Base-by-base conservation (phyloP, 805 yeast genomes). In the Suhomyces kilbournensis region DNA sequence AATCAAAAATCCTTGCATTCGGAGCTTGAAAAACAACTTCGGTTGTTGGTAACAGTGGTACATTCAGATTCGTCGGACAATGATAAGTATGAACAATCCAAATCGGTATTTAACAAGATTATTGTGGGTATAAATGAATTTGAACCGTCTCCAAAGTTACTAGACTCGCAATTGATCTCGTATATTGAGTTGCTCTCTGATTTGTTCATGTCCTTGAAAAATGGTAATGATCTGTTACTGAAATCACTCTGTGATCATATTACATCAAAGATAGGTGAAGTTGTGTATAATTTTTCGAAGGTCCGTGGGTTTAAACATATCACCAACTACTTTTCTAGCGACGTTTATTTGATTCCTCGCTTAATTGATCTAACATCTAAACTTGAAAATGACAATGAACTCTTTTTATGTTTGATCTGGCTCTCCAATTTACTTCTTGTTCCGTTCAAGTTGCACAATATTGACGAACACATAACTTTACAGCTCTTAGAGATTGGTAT, bases 291-390 rank as follows among this genome's bases (percentile, higher is more conserved):
- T 7, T 67, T 90, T 17, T 70, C 84, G 23, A 89, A 87, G 60
- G 77, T 89, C 7, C 70, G 93, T 40, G 88, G 89, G 0, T 71
- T 81, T 56, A 88, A 88, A 65, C 72, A 77, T 12, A 72, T 87
- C 3, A 68, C 81, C n/a, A 77, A 77, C 53, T 81, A 80, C 66
- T 75, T 90, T 47, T 75, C 84, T 2, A 82, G 86, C 26, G 85
- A 87, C 49, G 79, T 87, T 1, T 69, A 74, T 51, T 60, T 80
- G 14, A 64, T 89, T 6, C 72, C 76, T 0, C 52, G 57, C 2
- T 45, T 53, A 8, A 54, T 55, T 9, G 35, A 26, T 25, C 62
- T 50, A n/a, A 47, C 15, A 2, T 23, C 48, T 1, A 20, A 38
- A 3, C 42, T 53, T 10, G 48, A 46, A 7, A 52, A 55, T 34